Conservation (phyloP, 345 rosid genomes). For the Hirschfeldia incana region DNA sequence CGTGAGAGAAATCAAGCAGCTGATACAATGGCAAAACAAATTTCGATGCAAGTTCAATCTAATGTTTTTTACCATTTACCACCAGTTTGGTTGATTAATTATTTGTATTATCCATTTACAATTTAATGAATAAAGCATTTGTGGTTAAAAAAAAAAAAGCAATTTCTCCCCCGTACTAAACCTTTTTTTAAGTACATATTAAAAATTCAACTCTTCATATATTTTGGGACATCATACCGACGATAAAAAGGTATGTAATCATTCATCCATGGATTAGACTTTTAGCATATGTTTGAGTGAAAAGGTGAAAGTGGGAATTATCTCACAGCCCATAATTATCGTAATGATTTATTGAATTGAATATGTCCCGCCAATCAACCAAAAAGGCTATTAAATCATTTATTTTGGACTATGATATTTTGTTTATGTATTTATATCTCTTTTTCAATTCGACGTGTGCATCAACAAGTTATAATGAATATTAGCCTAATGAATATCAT, state of each 20-base stretch:
- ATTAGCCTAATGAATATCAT: neutral
- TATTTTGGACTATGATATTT: neutral
- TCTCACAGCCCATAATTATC: slow-evolving; percentile 23
- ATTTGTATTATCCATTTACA: too few relatives aligned
- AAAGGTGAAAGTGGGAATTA: slow-evolving; percentile 32
- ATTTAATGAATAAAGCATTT: too few relatives aligned
- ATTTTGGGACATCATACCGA: slow-evolving; percentile 3
- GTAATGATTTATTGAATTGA: slow-evolving; percentile 20
- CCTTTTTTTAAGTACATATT: neutral
- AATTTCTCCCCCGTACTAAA: neutral
- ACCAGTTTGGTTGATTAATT: too few relatives aligned
- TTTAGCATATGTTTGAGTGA: slow-evolving; percentile 36
- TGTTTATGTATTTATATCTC: neutral
- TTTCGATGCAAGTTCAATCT: too few relatives aligned
- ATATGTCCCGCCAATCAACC: slow-evolving; percentile 20
- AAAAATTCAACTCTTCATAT: neutral
- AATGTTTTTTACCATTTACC: too few relatives aligned
- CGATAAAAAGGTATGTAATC: slow-evolving; percentile 20
- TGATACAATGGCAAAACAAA: too few relatives aligned
- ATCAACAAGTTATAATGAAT: slow-evolving; percentile 12
- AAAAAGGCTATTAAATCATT: neutral
- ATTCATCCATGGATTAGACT: slow-evolving; percentile 30
- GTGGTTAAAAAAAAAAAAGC: too few relatives aligned
- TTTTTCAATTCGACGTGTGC: slow-evolving; percentile 10
- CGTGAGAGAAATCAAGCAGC: too few relatives aligned